Percentiles rank a stretch among this genome's conserved stretches.
Conservation (phyloP, 352 stramenopile genomes). For the Phytophthora parvispora region DNA sequence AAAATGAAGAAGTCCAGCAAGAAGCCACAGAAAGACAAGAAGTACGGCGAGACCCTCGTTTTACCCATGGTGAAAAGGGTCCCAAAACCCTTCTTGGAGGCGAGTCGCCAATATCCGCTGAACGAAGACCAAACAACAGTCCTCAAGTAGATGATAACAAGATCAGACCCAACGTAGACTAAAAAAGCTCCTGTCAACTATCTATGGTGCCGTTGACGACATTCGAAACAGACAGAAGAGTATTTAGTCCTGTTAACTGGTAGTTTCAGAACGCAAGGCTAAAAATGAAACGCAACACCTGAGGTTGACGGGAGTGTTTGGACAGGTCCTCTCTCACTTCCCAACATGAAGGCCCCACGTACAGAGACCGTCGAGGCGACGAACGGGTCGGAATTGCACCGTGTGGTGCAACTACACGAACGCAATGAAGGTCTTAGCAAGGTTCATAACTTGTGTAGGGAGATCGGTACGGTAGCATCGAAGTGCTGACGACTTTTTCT, state of each 20-base stretch:
- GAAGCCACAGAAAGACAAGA: conserved; percentile 22
- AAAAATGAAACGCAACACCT: background rate
- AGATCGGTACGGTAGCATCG: too few relatives aligned
- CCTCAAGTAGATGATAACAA: too few relatives aligned
- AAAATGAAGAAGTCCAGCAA: conserved; percentile 81
- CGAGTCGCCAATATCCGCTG: background rate
- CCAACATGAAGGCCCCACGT: background rate
- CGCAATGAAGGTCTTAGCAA: background rate
- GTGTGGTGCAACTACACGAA: background rate
- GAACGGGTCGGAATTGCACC: background rate
- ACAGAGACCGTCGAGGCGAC: background rate
- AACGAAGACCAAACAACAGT: background rate
- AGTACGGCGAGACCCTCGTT: conserved; percentile 64
- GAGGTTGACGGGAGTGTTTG: background rate
- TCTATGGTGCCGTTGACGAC: background rate
- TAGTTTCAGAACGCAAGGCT: too few relatives aligned
- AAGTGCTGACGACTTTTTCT: background rate
- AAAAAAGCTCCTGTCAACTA: too few relatives aligned
- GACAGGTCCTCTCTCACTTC: background rate
- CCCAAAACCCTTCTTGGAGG: background rate
- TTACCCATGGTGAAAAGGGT: conserved; percentile 49
- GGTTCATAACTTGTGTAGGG: too few relatives aligned
- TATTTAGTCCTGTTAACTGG: background rate
- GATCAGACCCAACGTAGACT: too few relatives aligned
- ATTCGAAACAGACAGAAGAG: background rate